phyloP scores from a whole-genome alignment of 495 filamentous ascomycete species.

The Aspergillus cavernicola region DNA sequence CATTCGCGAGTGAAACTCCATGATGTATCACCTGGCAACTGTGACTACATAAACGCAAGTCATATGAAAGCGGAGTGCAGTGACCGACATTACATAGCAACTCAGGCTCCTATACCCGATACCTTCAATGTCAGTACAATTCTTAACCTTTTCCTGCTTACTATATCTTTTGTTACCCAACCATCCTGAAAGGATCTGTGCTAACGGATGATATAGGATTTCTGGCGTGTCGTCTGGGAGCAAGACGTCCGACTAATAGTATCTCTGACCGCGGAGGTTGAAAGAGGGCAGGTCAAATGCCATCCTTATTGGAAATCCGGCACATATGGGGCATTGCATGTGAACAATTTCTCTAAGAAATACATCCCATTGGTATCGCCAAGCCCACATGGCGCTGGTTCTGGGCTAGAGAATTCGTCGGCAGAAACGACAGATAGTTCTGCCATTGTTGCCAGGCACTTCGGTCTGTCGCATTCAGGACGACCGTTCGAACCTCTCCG shows the following conservation, averaged over 20 bases:
- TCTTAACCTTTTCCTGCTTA: not conserved
- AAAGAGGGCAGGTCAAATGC: slow-evolving; percentile 92
- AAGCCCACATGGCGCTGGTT: slow-evolving; percentile 9
- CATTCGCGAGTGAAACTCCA: slow-evolving; percentile 82
- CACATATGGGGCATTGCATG: slow-evolving; percentile 73
- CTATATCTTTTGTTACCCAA: not conserved
- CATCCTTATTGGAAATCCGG: slow-evolving; percentile 87
- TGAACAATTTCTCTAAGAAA: slow-evolving; percentile 76
- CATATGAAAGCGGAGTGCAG: slow-evolving; percentile 72
- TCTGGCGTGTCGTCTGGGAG: slow-evolving; percentile 97
- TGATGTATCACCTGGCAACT: slow-evolving; percentile 62
- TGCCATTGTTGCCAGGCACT: slow-evolving; percentile 78
- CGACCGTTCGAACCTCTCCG: slow-evolving; percentile 83
- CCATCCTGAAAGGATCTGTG: not conserved
- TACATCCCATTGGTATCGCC: slow-evolving; percentile 66
- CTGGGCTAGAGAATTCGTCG: slow-evolving; percentile 7
- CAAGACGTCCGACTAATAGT: slow-evolving; percentile 92
- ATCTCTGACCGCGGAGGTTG: slow-evolving; percentile 92
- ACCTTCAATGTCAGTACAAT: slow-evolving; percentile 75
- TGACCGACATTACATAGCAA: slow-evolving; percentile 90
- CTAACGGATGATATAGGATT: slow-evolving; percentile 66
- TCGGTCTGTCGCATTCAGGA: slow-evolving; percentile 71
- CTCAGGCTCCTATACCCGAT: slow-evolving; percentile 87
- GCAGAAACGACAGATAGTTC: slow-evolving; percentile 22
- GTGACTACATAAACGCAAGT: slow-evolving; percentile 96